Base-by-base conservation (phyloP, 768 basidiomycete species). In the Lentinula aciculospora region DNA sequence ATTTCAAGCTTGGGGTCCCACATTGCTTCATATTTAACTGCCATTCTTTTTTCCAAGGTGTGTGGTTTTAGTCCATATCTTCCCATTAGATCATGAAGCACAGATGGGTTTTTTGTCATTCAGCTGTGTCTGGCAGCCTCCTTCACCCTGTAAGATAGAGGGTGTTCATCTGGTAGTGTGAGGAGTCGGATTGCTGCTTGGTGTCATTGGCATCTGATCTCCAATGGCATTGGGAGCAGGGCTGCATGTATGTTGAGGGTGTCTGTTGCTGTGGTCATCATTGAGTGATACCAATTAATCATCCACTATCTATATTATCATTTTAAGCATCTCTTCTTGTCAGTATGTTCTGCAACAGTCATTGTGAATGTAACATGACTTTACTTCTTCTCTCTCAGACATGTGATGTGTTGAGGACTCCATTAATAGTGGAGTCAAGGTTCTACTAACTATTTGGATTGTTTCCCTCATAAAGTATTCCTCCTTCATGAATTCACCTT, bases 161-260 rank as follows among this genome's bases (percentile, higher is more conserved):
- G 59, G 42, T 64, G 58, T 10, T 46, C 1, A 2, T 8, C 4
- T 15, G 59, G 63, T 29, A 63, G 53, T 3, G 62, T 47, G 10
- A 32, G 31, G 17, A 65, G 27, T 1, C 64, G 55, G 6, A 55
- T 28, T 37, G 36, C 36, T 37, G 36, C 36, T 37, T 15, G 36
- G 8, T 37, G 36, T 9, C 10, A 15, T 3, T 37, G 19, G 23
- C 58, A 46, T 4, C 58, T 25, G 0, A 64, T 48, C 2, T 47
- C 39, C 8, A 63, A 36, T 1, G 48, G 36, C 10, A 64, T 44
- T 6, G 65, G 66, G 0, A 56, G 55, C 2, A 66, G 13, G 13
- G 49, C 32, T 19, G 62, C 49, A n/a, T 57, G 61, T 2, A 51
- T 44, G 9, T 62, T 61, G 0, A 60, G 49, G 17, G 55, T 25